These are phyloP conservation scores for Chalciporus pseudorubinellus DNA, from an alignment of 768 basidiomycete genomes.

Conservation along the genomic window DNA sequence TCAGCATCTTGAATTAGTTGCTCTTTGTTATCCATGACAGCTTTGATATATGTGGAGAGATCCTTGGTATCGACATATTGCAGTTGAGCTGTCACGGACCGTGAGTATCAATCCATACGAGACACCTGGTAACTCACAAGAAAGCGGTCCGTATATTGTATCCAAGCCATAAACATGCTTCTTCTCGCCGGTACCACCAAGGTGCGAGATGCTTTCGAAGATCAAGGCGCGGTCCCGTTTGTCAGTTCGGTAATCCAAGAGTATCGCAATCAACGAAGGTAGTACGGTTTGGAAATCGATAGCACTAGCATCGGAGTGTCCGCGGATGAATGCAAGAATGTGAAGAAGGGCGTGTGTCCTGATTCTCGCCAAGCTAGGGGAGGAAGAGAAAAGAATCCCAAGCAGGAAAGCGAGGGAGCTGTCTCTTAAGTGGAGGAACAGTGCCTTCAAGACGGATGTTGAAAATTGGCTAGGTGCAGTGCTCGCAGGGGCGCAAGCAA, in stretches of 20 bases:
- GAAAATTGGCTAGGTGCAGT: constrained; percentile 45
- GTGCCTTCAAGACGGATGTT: constrained; percentile 51
- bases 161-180: constrained; percentile 69
- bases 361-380: constrained; percentile 31
- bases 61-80: constrained; percentile 73
- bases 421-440: constrained; percentile 69
- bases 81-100: constrained; percentile 39
- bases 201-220: constrained; percentile 51
- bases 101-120: constrained; percentile 5
- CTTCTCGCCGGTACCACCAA: constrained; percentile 42
- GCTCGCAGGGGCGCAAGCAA: constrained; percentile 57
- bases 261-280: constrained; percentile 62
- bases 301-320: constrained; percentile 53
- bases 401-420: constrained; percentile 80
- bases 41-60: constrained; percentile 53
- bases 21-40: constrained; percentile 47
- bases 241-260: constrained; percentile 34
- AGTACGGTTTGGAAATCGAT: constrained; percentile 81
- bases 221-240: constrained; percentile 38
- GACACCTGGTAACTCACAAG: constrained; percentile 41
- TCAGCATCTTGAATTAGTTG: constrained; percentile 59
- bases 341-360: constrained; percentile 66
- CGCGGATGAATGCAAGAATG: constrained; percentile 75
- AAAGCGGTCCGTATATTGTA: constrained; percentile 61
- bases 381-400: constrained; percentile 55